These are phyloP conservation scores for Podila horticola DNA, from an alignment of 192 early-diverging fungal species.

Conservation along the genomic window DNA sequence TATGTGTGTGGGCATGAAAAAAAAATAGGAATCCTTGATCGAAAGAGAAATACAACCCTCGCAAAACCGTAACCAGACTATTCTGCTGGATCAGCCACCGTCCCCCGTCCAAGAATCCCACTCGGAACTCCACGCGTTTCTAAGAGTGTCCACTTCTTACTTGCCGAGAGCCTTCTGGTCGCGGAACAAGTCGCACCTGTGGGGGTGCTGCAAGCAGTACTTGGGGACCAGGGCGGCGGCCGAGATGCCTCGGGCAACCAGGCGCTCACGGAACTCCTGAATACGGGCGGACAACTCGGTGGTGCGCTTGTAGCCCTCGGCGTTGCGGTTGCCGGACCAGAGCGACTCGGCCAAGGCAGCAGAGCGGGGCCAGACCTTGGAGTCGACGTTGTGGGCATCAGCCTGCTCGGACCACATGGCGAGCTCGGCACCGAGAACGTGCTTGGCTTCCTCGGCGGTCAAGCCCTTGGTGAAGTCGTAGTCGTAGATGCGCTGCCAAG, in stretches of 20 bases:
- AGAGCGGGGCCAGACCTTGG: conserved; percentile 75
- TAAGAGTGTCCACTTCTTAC: conserved; percentile 7
- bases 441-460: conserved; percentile 59
- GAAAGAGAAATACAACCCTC: neutral
- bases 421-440: conserved; percentile 76
- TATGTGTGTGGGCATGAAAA: neutral
- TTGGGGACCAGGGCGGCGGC: conserved; percentile 70
- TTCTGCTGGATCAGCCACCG: neutral
- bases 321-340: conserved; percentile 74
- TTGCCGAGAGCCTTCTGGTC: conserved; percentile 47
- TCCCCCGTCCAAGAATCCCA: neutral
- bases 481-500: conserved; percentile 78
- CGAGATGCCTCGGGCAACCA: conserved; percentile 70
- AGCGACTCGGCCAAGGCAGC: conserved; percentile 73
- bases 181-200: conserved; percentile 43
- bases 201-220: conserved; percentile 52
- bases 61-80: conserved; percentile 11
- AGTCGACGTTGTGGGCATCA: conserved; percentile 65
- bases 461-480: conserved; percentile 72
- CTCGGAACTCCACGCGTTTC: neutral
- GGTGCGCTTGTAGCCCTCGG: conserved; percentile 37
- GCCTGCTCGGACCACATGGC: conserved; percentile 79
- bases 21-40: neutral
- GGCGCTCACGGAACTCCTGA: conserved; percentile 73
- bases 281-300: conserved; percentile 58